phyloP scores from a whole-genome alignment of 768 basidiomycete genomes.

The Hypholoma fasciculare region DNA sequence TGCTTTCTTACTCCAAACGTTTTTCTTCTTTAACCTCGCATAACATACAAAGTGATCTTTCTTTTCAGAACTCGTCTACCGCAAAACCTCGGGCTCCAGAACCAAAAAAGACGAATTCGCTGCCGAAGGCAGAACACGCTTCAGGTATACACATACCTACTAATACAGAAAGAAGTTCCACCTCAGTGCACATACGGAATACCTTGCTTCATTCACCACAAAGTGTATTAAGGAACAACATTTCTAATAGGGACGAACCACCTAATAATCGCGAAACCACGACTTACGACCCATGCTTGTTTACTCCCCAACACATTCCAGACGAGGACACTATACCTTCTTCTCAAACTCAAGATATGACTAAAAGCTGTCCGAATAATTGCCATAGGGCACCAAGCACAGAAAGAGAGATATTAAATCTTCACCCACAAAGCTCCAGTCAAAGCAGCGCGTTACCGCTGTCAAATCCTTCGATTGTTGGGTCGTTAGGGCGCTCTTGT shows the following conservation, averaged over 20 bases:
- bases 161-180: no score
- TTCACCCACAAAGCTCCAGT: background rate
- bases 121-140: no score
- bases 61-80: no score
- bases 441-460: no score
- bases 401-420: background rate
- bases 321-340: constrained; percentile 26
- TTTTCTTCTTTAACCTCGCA: no score
- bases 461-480: background rate
- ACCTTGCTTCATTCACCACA: no score
- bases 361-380: background rate
- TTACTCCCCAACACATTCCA: background rate
- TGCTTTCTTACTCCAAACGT: no score
- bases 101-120: no score
- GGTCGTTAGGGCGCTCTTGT: background rate
- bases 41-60: no score
- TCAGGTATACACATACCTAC: no score
- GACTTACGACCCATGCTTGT: background rate
- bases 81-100: no score
- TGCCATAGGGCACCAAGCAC: background rate
- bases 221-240: background rate
- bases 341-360: constrained; percentile 32
- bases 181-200: no score
- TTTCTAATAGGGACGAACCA: background rate
- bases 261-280: background rate